phyloP scores from a whole-genome alignment of 2,329 filamentous ascomycete genomes.

The Exophiala mesophila region DNA sequence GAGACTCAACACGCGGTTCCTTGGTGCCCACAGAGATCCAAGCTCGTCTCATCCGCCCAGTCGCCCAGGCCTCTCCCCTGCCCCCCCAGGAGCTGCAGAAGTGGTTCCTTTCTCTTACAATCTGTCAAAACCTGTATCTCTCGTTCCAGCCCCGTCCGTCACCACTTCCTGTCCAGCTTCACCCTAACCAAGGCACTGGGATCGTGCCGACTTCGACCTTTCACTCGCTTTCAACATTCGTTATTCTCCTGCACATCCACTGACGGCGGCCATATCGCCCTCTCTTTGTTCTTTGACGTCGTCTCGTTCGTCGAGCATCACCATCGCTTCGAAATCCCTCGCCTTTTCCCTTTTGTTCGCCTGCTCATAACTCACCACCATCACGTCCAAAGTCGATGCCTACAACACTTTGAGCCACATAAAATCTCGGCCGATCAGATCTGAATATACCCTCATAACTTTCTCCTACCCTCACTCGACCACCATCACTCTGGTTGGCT shows the following conservation, averaged over 20 bases:
- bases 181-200: slow-evolving; percentile 1
- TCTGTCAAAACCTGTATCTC: slow-evolving; percentile 19
- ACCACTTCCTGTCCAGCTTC: slow-evolving; percentile 9
- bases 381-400: slow-evolving; percentile 18
- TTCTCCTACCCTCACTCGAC: neutral
- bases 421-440: no score
- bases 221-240: slow-evolving; percentile 15
- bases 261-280: slow-evolving; percentile 2
- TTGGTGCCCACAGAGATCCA: neutral
- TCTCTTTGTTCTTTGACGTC: slow-evolving; percentile 10
- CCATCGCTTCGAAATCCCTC: slow-evolving; percentile 10
- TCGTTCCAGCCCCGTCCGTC: slow-evolving; percentile 19
- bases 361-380: slow-evolving; percentile 10
- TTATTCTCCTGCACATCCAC: slow-evolving; percentile 4
- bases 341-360: slow-evolving; percentile 16
- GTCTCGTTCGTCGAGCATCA: slow-evolving; percentile 1
- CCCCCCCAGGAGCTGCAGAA: neutral
- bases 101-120: slow-evolving; percentile 1
- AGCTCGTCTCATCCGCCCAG: neutral
- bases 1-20: neutral
- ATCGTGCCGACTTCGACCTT: slow-evolving; percentile 7
- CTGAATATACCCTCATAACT: slow-evolving; percentile 11
- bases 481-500: slow-evolving; percentile 15
- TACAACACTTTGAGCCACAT: no score
- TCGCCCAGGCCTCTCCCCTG: neutral